Evolutionary conservation across 331 rosid genomes (phyloP).

Genomic region (Rhamnella rubrinervis): DNA sequence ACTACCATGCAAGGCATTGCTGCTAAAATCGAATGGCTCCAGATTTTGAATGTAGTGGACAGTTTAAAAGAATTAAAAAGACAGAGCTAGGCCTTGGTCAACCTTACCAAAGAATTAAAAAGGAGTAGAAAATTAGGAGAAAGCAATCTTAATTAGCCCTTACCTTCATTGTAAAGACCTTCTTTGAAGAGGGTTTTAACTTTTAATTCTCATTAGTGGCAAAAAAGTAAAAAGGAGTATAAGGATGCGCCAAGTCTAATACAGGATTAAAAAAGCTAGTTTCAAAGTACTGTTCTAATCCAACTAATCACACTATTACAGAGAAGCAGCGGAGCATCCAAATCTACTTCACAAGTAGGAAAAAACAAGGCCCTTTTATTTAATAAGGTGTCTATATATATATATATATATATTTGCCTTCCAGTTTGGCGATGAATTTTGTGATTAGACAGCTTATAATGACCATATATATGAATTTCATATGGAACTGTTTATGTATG

Average conservation of each 20-base stretch:
- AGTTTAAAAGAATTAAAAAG: no score
- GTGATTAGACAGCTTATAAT: no score
- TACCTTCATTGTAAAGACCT: background rate
- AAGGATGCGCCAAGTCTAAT: no score
- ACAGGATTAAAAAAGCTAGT: background rate
- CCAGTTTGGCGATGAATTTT: background rate
- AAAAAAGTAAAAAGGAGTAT: background rate
- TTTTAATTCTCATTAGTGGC: background rate
- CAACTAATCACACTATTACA: background rate
- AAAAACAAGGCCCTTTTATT: background rate
- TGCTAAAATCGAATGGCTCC: background rate
- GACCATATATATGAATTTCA: no score
- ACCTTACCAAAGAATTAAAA: background rate
- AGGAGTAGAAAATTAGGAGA: background rate
- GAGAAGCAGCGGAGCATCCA: slow-evolving; percentile 4
- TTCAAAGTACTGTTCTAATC: background rate
- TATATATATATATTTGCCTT: no score
- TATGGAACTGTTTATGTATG: background rate
- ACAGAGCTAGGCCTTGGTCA: no score
- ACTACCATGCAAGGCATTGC: background rate
- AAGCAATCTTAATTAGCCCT: background rate
- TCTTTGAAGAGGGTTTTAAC: background rate
- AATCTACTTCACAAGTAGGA: slow-evolving; percentile 13
- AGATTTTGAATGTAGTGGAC: no score
- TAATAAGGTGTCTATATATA: no score